phyloP scores from a whole-genome alignment of 78 protist genomes.

The Andalucia godoyi region DNA sequence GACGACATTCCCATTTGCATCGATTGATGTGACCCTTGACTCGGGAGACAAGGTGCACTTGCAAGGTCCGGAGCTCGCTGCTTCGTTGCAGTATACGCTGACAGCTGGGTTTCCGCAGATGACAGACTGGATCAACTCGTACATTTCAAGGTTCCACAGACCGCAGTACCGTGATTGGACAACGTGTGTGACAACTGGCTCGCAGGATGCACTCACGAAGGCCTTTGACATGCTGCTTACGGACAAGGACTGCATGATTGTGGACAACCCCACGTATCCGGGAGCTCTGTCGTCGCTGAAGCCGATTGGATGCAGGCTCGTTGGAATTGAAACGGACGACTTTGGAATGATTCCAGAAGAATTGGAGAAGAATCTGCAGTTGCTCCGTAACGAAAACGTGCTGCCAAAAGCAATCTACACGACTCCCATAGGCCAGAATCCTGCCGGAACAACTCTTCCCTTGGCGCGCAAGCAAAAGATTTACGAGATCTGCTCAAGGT shows the following conservation, averaged over 20 bases:
- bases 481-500: conserved; percentile 24
- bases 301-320: background rate
- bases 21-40: background rate
- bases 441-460: conserved; percentile 62
- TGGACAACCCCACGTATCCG: conserved; percentile 25
- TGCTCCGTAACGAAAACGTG: background rate
- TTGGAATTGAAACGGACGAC: background rate
- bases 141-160: no score
- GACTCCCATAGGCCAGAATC: conserved; percentile 73
- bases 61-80: background rate
- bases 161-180: no score
- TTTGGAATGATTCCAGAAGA: conserved; percentile 12
- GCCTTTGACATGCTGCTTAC: conserved; percentile 12
- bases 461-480: conserved; percentile 28
- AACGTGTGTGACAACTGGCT: conserved; percentile 12
- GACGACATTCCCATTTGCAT: conserved; percentile 3
- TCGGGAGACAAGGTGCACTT: background rate
- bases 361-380: background rate
- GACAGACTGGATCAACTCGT: no score
- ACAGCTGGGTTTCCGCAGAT: no score
- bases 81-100: conserved; percentile 19
- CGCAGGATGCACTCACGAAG: background rate
- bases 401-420: conserved; percentile 37
- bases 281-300: conserved; percentile 18
- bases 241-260: background rate